phyloP scores from a whole-genome alignment of 2,329 filamentous ascomycete species.

The Ambrosiella xylebori region DNA sequence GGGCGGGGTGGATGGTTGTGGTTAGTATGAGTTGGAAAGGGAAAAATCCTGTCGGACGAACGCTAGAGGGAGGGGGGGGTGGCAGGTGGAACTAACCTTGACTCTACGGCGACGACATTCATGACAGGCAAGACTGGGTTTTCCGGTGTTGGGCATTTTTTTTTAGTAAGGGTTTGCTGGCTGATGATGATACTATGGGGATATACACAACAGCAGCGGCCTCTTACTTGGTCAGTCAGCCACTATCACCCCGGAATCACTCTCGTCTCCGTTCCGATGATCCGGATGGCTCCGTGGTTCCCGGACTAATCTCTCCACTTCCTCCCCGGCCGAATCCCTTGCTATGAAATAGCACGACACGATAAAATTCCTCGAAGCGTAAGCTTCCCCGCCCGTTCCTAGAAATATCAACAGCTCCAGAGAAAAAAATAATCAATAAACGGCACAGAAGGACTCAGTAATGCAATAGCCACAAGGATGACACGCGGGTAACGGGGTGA shows the following conservation, averaged over 20 bases:
- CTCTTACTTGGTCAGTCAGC: too few species aligned
- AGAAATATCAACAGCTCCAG: not conserved
- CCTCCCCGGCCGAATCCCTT: too few species aligned
- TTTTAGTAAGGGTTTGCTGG: not conserved
- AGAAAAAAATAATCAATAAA: not conserved
- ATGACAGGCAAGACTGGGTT: conserved; percentile 12
- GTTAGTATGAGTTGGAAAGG: not conserved
- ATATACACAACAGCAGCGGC: too few species aligned
- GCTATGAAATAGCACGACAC: too few species aligned
- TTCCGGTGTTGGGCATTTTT: conserved; percentile 11
- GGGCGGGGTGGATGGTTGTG: not conserved
- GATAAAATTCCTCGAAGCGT: not conserved
- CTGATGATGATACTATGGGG: not conserved
- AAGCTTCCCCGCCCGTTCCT: not conserved
- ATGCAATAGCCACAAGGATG: not conserved
- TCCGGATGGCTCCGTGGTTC: too few species aligned
- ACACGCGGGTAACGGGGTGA: not conserved
- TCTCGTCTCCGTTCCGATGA: too few species aligned
- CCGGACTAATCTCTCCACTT: too few species aligned
- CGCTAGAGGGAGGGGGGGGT: not conserved
- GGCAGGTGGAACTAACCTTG: conserved; percentile 6
- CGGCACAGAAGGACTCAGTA: not conserved
- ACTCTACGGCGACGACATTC: conserved; percentile 12
- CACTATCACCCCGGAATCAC: too few species aligned
- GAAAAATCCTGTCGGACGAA: not conserved